These are phyloP conservation scores for Leucocoprinus leucothites DNA, from an alignment of 768 basidiomycete genomes.

Conservation along the genomic window DNA sequence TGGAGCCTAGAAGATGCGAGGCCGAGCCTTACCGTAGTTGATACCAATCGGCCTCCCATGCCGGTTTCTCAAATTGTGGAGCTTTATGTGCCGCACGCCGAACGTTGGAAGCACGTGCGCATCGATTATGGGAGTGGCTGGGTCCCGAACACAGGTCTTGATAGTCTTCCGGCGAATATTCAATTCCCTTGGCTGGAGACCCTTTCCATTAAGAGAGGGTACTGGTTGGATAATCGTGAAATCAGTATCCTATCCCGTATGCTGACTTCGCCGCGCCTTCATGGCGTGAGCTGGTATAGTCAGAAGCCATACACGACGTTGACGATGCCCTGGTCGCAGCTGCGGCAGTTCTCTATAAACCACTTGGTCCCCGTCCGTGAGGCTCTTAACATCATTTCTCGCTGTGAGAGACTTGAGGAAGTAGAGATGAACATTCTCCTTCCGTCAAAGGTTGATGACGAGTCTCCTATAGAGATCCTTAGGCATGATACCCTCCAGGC, in stretches of 20 bases:
- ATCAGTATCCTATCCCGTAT: slow-evolving; percentile 17
- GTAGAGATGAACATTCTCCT: slow-evolving; percentile 12
- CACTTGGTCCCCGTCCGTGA: slow-evolving; percentile 19
- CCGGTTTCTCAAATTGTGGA: slow-evolving; percentile 19
- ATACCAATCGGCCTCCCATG: slow-evolving; percentile 13
- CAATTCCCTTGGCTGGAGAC: slow-evolving; percentile 23
- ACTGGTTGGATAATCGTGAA: slow-evolving; percentile 18
- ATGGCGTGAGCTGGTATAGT: slow-evolving; percentile 19
- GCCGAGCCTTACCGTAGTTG: slow-evolving; percentile 12
- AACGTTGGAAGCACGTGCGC: slow-evolving; percentile 23
- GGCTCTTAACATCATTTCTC: slow-evolving; percentile 19
- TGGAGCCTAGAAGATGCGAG: slow-evolving; percentile 21
- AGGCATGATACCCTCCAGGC: slow-evolving; percentile 19
- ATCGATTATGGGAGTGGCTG: slow-evolving; percentile 21
- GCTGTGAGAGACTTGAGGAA: slow-evolving; percentile 9
- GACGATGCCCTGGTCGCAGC: slow-evolving; percentile 25
- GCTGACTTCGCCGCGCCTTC: slow-evolving; percentile 24
- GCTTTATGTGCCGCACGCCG: slow-evolving; percentile 22
- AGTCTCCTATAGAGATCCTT: slow-evolving; percentile 10
- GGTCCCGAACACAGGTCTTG: slow-evolving; percentile 15
- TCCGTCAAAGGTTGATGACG: slow-evolving; percentile 8
- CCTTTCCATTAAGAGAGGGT: slow-evolving; percentile 21
- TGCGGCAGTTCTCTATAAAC: slow-evolving; percentile 22
- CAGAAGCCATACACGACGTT: slow-evolving; percentile 16
- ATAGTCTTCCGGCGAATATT: slow-evolving; percentile 11